Base-by-base conservation (phyloP, 2,329 filamentous ascomycete species). In the Fusarium sp. region DNA sequence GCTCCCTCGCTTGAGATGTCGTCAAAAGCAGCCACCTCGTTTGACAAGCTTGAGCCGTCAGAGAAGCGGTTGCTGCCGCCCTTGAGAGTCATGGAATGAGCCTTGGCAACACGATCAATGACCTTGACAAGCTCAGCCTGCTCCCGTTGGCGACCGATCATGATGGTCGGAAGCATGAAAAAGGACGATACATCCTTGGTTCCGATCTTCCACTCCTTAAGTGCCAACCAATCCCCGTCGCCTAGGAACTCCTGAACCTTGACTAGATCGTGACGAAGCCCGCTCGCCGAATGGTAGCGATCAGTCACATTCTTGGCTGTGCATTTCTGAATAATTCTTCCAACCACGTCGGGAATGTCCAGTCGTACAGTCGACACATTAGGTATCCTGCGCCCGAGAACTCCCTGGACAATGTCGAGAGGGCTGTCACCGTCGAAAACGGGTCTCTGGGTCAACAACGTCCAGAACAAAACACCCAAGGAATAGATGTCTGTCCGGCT, bases 401-500 rank as follows among this genome's bases (percentile, higher is more conserved):
- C 95, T 74, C 92, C 94, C 80, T 98, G 95, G 73, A 98, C 95
- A 52, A 98, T 95, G 78, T 98, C 95, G 68, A 98, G 89, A 1
- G 95, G 94, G 1, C 91, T 92, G 14, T 91, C 88, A 11, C 94
- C 96, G 38, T 93, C 92, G 74, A 97, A 98, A 0, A 95, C 93
- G 4, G 93, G 90, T 76, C 92, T 90, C 32, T 95, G 94, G 2
- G 94, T 94, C 54, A 97, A 86, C 79, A 97, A 89, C 10, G 90
- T 94, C 93, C 95, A 98, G 81, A 98, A 96, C 2, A 98, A 83
- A 43, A 98, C 92, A 5, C 96, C 96, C 1, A 98, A 86, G 1
- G 94, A 95, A 84, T 98, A 98, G 35, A 98, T 97, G 82, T 98
- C 96, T 17, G 96, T 98, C 45, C 96, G 90, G 50, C 90, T 94